phyloP scores from a whole-genome alignment of 495 filamentous ascomycete species.

The Penicillium flavigenum region DNA sequence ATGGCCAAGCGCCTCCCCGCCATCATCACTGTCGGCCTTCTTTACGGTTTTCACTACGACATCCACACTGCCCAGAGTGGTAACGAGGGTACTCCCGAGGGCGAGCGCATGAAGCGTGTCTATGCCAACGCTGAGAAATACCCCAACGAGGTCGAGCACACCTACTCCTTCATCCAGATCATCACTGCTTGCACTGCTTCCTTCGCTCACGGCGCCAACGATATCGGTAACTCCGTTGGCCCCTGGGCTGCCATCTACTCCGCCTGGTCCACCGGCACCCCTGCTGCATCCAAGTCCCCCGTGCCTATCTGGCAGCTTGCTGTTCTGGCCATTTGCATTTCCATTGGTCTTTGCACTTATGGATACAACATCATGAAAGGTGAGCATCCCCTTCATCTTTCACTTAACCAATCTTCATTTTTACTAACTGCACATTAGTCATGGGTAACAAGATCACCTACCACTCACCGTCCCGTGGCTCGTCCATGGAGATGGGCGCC shows the following conservation, averaged over 20 bases:
- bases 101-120: slow-evolving; percentile 60
- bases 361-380: slow-evolving; percentile 71
- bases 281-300: slow-evolving; percentile 46
- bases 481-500: slow-evolving; percentile 65
- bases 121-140: slow-evolving; percentile 62
- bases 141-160: slow-evolving; percentile 74
- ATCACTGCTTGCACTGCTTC: slow-evolving; percentile 72
- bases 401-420: not conserved
- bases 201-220: slow-evolving; percentile 80
- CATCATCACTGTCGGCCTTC: slow-evolving; percentile 49
- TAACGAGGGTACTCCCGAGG: slow-evolving; percentile 63
- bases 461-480: slow-evolving; percentile 60
- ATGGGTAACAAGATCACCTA: slow-evolving; percentile 70
- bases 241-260: slow-evolving; percentile 69
- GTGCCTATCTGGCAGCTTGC: slow-evolving; percentile 63
- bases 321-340: slow-evolving; percentile 52
- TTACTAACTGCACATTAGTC: slow-evolving; percentile 38
- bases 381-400: slow-evolving; percentile 17
- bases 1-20: slow-evolving; percentile 61
- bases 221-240: slow-evolving; percentile 74
- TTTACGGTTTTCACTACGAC: slow-evolving; percentile 72
- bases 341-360: slow-evolving; percentile 59
- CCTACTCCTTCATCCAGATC: slow-evolving; percentile 73
- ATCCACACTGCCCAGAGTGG: slow-evolving; percentile 68
- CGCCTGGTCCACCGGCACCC: slow-evolving; percentile 59